Base-by-base conservation (phyloP, 139 green algal genomes). In the Auxenochlorella pyrenoidosa region DNA sequence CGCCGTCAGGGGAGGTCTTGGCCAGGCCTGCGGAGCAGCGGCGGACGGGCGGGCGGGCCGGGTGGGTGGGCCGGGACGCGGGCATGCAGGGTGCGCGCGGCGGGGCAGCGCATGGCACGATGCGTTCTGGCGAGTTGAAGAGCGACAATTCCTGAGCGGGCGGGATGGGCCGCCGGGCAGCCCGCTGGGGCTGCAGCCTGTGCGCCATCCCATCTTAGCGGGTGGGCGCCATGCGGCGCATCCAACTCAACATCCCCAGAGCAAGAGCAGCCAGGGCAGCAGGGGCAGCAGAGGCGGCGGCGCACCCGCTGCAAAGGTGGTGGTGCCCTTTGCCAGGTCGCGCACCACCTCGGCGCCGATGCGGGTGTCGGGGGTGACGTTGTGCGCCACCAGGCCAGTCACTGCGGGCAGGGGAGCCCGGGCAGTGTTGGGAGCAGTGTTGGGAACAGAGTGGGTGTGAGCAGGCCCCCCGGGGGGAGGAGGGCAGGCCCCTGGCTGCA, bases 341-440 rank as follows among this genome's bases (percentile, higher is more conserved):
- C 68, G 75, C 40, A 68, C 73, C 59, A 93, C 86, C 88, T 95
- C 91, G 38, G 89, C 91, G 80, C 87, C 92, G 15, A 90, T 51
- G 68, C 87, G 84, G 72, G 78, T 58, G 86, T 88, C 75, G 38
- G 82, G n/a, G 71, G 47, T 36, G 36, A 90, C 77, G 66, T 60
- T 79, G 88, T 94, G 92, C 32, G 91, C 88, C 75, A 90, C 81
- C 38, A 90, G 68, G 66, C 84, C 71, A 36, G 84, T 91, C 26
- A 70, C 80, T 85, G 80, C 80, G 24, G 51, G n/a, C n/a, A n/a
- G n/a, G n/a, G n/a, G n/a, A n/a, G n/a, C n/a, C n/a, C n/a, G n/a
- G n/a, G n/a, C n/a, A n/a, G n/a, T n/a, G n/a, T n/a, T n/a, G n/a
- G n/a, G n/a, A n/a, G n/a, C n/a, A n/a, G n/a, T n/a, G n/a, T n/a